Evolutionary conservation across 148 eudicot genomes (phyloP).

Genomic region (Arctostaphylos glauca): DNA sequence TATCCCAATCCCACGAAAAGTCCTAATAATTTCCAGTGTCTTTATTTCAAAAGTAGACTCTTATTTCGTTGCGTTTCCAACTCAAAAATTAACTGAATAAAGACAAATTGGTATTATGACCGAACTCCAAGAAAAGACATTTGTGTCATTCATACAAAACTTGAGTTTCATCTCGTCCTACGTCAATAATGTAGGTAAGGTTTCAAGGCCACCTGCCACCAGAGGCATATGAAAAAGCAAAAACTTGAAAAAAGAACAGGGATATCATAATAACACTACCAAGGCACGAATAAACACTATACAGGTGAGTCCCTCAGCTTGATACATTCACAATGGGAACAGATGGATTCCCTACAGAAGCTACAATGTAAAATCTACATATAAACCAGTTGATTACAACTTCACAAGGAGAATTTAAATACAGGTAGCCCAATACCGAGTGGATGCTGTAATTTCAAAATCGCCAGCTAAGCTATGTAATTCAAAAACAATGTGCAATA

Average conservation of each 20-base stretch:
- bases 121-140: background rate
- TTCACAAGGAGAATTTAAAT: background rate
- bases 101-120: background rate
- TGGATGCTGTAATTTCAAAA: conserved; percentile 7
- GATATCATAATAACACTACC: background rate
- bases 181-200: background rate
- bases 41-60: too few relatives aligned
- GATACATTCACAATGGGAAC: background rate
- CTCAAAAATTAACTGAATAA: background rate
- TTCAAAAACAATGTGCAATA: background rate
- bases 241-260: background rate
- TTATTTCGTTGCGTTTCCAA: background rate
- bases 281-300: background rate
- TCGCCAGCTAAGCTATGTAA: background rate
- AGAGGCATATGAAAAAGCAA: background rate
- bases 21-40: too few relatives aligned
- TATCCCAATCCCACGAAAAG: background rate
- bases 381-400: background rate
- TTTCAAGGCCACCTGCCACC: background rate
- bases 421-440: background rate
- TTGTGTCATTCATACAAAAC: background rate
- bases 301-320: background rate
- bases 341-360: background rate
- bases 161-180: background rate
- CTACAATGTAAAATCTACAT: background rate